These are phyloP conservation scores for Pholiota adiposa DNA, from an alignment of 1,284 basidiomycete species.

Conservation along the genomic window DNA sequence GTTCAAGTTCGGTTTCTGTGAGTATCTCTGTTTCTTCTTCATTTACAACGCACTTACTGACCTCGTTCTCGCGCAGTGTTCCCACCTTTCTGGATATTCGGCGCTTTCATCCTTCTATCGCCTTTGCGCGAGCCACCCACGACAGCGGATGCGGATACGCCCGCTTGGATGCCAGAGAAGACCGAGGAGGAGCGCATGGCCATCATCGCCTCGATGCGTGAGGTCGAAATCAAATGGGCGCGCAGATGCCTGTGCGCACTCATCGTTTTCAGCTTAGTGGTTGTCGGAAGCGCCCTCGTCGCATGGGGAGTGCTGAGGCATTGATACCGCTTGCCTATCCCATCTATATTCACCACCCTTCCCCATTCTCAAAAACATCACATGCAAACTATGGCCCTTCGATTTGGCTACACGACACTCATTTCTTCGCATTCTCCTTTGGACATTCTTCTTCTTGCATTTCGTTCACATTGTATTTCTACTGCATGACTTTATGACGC, in stretches of 20 bases:
- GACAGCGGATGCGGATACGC: constrained; percentile 17
- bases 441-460: neutral
- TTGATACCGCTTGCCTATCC: neutral
- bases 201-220: constrained; percentile 35
- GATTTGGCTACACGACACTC: neutral
- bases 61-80: constrained; percentile 40
- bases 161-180: constrained; percentile 42
- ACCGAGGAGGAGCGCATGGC: constrained; percentile 36
- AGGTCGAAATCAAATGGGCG: constrained; percentile 41
- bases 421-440: neutral
- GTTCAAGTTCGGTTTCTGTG: constrained; percentile 48
- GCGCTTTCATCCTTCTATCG: constrained; percentile 45
- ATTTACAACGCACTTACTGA: constrained; percentile 4
- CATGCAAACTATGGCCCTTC: neutral
- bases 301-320: constrained; percentile 3
- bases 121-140: constrained; percentile 36
- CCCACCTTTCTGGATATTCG: constrained; percentile 54
- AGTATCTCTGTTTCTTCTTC: constrained; percentile 22
- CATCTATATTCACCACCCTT: neutral
- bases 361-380: neutral
- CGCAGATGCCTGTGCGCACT: constrained; percentile 40
- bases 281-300: neutral
- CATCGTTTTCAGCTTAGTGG: constrained; percentile 28
- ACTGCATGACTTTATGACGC: neutral
- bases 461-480: neutral